Evolutionary conservation across 169 alveolate genomes (phyloP).

Genomic region (Plasmodium ovale): DNA sequence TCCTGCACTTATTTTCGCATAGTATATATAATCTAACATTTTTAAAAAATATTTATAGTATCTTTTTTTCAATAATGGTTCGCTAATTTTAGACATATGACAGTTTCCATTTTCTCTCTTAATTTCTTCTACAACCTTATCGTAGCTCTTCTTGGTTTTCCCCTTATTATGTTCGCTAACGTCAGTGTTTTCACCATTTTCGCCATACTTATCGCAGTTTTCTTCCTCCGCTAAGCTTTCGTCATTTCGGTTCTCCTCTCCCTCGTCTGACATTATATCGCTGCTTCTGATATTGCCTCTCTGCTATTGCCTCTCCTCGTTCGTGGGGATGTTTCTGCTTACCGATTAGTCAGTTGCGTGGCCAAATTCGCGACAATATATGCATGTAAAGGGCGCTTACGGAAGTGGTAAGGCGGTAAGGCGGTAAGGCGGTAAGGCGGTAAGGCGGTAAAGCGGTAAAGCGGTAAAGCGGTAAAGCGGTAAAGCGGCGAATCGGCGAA

Average conservation of each 20-base stretch:
- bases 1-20: constrained; percentile 37
- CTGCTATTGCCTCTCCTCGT: no score
- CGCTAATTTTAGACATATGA: constrained; percentile 47
- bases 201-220: not conserved
- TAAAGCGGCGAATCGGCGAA: no score
- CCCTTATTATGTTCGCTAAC: not conserved
- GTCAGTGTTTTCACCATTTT: not conserved
- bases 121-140: constrained; percentile 39
- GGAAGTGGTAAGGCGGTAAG: no score
- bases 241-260: not conserved
- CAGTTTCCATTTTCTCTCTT: constrained; percentile 46
- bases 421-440: no score
- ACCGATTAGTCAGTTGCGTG: no score
- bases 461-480: no score
- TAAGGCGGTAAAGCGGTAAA: no score
- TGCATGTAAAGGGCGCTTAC: no score
- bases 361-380: no score
- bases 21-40: constrained; percentile 40
- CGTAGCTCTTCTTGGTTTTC: constrained; percentile 19
- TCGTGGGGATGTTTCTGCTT: no score
- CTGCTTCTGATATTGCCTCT: no score
- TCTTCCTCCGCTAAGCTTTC: not conserved
- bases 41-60: constrained; percentile 51
- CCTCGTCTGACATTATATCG: not conserved
- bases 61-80: constrained; percentile 55